Evolutionary conservation across 164 flowering plant species (phyloP), one percentile per base, ranked within the genome.

Genomic region (Nymphaea colorata): DNA sequence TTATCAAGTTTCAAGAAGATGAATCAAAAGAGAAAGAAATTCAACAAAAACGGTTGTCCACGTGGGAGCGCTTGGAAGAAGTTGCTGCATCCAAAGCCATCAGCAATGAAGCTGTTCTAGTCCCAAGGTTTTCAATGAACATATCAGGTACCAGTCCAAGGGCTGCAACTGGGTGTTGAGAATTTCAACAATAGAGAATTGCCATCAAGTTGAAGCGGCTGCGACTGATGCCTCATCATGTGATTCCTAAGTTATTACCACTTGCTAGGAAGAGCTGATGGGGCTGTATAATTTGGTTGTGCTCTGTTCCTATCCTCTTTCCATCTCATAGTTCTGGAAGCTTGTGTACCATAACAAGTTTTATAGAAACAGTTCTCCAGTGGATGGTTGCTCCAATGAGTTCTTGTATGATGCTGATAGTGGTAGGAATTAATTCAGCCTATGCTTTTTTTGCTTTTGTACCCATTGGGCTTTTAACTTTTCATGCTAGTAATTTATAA

Each of bases 11-110:
- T 68, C 80, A 85, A 76, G 89, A 88, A 74, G 86, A 81, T 17
- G 94, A 88, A 76, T 68, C 62, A 16, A 83, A 80, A 69, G 87
- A 80, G 66, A 81, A 43, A 41, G 86, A 88, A 71, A 70, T 51
- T 4, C 79, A 59, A 61, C 80, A 79, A 75, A 85, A 79, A 66
- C 80, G 90, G 59, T 84, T 85, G 71, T 69, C 75, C 66, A 79
- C 70, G 10, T 90, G 96, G 96, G 87, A 82, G 78, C 89, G 86
- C 43, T 75, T 90, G 78, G 94, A 88, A 77, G 92, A 85, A 55
- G 71, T 85, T 64, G 96, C 96, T 14, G 83, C 85, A 41, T 82
- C 85, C 60, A 87, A 81, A 72, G 82, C 78, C 62, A 75, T 83
- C 47, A 84, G 78, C 76, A 80, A 76, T 17, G 90, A 87, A 73